Evolutionary conservation across 305 asterid genomes (phyloP).

Genomic region (Solanum chacoense): DNA sequence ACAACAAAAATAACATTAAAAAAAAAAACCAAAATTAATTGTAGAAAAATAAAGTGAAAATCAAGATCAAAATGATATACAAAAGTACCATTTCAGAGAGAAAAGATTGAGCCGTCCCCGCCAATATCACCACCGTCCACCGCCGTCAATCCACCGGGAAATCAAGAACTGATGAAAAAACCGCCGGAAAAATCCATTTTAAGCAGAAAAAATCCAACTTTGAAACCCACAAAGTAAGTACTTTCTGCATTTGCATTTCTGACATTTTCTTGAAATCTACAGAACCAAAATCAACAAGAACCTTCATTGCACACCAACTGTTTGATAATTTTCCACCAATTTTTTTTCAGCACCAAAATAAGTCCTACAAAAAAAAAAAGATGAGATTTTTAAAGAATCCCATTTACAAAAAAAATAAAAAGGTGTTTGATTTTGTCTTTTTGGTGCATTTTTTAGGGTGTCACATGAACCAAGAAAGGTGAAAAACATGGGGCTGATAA

Average conservation of each 20-base stretch:
- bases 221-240: background rate
- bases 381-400: background rate
- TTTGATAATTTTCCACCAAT: background rate
- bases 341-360: background rate
- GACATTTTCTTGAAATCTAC: background rate
- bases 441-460: background rate
- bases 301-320: background rate
- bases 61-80: background rate
- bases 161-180: background rate
- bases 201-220: background rate
- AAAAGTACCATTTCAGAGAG: background rate
- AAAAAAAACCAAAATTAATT: background rate
- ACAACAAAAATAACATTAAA: background rate
- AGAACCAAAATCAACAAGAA: background rate
- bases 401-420: background rate
- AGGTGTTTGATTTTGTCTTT: background rate
- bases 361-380: background rate
- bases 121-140: constrained; percentile 9
- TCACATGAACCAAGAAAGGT: constrained; percentile 2
- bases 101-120: constrained; percentile 13
- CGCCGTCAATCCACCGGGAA: background rate
- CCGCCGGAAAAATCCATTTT: background rate
- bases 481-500: background rate
- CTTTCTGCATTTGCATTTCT: background rate
- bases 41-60: background rate